Evolutionary conservation across 208 protist species (phyloP), one percentile per base, ranked within the genome.

Genomic region (Trypanosoma melophagium): DNA sequence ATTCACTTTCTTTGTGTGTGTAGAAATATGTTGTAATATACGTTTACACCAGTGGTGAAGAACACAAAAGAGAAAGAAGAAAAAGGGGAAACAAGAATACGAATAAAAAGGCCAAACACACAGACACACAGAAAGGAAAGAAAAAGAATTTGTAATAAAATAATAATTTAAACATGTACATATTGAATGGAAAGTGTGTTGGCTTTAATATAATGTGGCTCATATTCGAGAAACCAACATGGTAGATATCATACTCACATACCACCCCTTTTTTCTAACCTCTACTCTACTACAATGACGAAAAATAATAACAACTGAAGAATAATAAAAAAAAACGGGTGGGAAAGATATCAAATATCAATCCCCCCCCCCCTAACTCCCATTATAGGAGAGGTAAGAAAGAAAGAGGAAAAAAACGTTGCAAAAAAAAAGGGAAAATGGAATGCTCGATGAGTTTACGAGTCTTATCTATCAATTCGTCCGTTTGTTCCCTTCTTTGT

Each of bases 41-140:
- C 3, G 10, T n/a, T 7, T 1, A 35, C 28, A 35, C 28, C 28
- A 35, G 47, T 67, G 31, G 47, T 47, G 53, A 25, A 21, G 17
- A 53, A 0, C 10, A 45, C 21, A 60, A 57, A 47, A 66, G 56
- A 71, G 31, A 62, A 51, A 19, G 38, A 60, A 47, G 65, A 44
- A 47, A 58, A 66, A 21, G 14, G 42, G 54, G 13, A 35, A 69
- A 67, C 22, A 47, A 65, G 57, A 71, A 52, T 38, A 51, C 50
- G 49, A 47, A 38, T 59, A n/a, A 69, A 45, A 58, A 57, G 16
- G 1, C 14, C 12, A 28, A 28, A 42, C 60, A 38, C 50, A 56
- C 0, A 57, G 10, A 38, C 50, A 56, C 0, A 57, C 1, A 21
- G 53, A 42, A 24, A 65, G 40, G 5, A 55, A 54, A 53, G 54